A percentile compares a stretch with the other conserved stretches of the same genome.
Conservation (phyloP, 345 rosid genomes). For the Eucalyptus globulus region DNA sequence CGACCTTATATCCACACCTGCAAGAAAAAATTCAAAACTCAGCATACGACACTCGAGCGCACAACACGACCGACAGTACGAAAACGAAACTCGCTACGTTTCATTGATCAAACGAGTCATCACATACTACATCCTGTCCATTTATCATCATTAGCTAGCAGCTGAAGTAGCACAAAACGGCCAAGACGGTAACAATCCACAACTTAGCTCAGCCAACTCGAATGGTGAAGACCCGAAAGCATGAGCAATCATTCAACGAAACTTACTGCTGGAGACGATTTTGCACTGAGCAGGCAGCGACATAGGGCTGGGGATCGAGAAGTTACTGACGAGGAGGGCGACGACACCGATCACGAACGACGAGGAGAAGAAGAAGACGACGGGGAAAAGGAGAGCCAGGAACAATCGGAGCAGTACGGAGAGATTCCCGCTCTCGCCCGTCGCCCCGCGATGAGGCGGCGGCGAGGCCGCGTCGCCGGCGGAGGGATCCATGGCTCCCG, state of each 20-base stretch:
- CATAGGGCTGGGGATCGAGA: constrained; percentile 32
- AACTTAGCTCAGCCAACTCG: neutral
- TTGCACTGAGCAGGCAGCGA: constrained; percentile 56
- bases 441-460: neutral
- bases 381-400: constrained; percentile 29
- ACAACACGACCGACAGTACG: neutral
- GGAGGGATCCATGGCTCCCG: neutral
- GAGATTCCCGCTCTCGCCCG: constrained; percentile 6
- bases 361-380: constrained; percentile 27
- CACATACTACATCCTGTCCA: neutral
- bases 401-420: constrained; percentile 19
- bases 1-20: too few relatives aligned
- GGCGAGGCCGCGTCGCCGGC: neutral
- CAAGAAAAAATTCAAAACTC: too few relatives aligned
- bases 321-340: constrained; percentile 21
- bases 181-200: neutral
- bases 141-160: neutral
- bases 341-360: constrained; percentile 31
- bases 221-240: neutral
- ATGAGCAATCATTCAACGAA: neutral
- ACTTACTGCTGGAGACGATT: constrained; percentile 81
- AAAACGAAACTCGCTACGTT: neutral
- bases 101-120: neutral
- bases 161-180: neutral
- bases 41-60: neutral